Evolutionary conservation across 1,284 basidiomycete genomes (phyloP).

Genomic region (Moesziomyces antarcticus): DNA sequence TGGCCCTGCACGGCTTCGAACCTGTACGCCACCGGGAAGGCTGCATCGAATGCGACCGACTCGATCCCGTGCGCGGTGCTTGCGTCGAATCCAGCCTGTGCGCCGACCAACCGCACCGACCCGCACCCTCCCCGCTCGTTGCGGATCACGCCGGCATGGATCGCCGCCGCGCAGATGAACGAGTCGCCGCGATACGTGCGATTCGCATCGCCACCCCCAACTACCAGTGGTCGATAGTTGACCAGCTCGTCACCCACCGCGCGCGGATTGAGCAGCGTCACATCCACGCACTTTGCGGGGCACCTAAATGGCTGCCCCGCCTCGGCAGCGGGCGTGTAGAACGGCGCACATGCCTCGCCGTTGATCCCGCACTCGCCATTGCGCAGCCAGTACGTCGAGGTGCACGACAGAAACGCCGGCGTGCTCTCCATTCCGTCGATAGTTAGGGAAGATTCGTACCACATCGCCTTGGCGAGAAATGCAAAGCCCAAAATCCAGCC

Average conservation of each 20-base stretch:
- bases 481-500: slow-evolving; percentile 61
- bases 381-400: slow-evolving; percentile 64
- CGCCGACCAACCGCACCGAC: slow-evolving; percentile 76
- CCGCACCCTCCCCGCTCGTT: slow-evolving; percentile 80
- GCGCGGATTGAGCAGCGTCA: slow-evolving; percentile 80
- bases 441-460: slow-evolving; percentile 44
- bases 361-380: slow-evolving; percentile 76
- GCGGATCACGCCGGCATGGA: slow-evolving; percentile 76
- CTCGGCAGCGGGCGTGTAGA: slow-evolving; percentile 73
- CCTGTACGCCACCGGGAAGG: slow-evolving; percentile 76
- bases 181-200: slow-evolving; percentile 79
- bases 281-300: slow-evolving; percentile 77
- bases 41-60: slow-evolving; percentile 78
- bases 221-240: slow-evolving; percentile 79
- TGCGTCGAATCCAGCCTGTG: slow-evolving; percentile 77
- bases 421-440: slow-evolving; percentile 16
- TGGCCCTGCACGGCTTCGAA: slow-evolving; percentile 69
- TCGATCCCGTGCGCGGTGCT: slow-evolving; percentile 75
- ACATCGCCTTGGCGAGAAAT: slow-evolving; percentile 48
- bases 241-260: slow-evolving; percentile 77
- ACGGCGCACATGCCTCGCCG: slow-evolving; percentile 77
- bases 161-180: slow-evolving; percentile 86
- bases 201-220: slow-evolving; percentile 76
- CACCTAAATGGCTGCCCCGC: slow-evolving; percentile 76
- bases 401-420: slow-evolving; percentile 50